Evolutionary conservation across 2,329 filamentous ascomycete genomes (phyloP).

Genomic region (Teratosphaeria destructans): DNA sequence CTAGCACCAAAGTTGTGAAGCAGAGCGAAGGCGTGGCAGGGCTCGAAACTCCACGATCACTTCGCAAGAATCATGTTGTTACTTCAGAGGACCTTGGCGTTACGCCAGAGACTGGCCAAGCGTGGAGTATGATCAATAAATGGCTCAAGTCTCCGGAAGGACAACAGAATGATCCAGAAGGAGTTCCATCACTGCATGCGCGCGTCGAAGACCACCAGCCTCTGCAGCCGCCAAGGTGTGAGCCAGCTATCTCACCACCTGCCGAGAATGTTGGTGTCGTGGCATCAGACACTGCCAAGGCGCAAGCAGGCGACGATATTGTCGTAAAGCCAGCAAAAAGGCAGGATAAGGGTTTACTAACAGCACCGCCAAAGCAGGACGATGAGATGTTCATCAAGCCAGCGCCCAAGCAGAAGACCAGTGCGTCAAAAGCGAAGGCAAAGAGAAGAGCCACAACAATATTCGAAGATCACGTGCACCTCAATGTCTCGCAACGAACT

Average conservation of each 20-base stretch:
- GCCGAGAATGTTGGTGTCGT: neutral
- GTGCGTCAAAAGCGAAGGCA: slow-evolving; percentile 4
- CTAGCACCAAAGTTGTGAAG: neutral
- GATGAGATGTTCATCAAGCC: slow-evolving; percentile 11
- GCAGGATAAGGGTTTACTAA: neutral
- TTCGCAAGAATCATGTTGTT: neutral
- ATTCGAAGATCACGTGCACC: slow-evolving; percentile 24
- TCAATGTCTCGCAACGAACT: slow-evolving; percentile 8
- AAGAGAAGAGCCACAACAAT: slow-evolving; percentile 25
- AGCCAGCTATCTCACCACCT: neutral
- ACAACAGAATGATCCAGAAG: neutral
- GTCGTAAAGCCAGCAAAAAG: slow-evolving; percentile 3
- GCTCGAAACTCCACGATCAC: neutral
- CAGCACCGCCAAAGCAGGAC: neutral
- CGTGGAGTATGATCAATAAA: neutral
- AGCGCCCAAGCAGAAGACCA: slow-evolving; percentile 8
- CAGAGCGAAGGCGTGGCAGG: neutral
- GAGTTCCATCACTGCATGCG: neutral
- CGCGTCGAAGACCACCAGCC: neutral
- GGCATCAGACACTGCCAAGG: neutral
- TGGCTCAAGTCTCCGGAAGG: neutral
- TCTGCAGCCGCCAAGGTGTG: neutral
- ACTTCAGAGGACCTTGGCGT: neutral
- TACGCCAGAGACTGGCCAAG: neutral
- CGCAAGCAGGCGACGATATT: slow-evolving; percentile 1